Evolutionary conservation across 2,329 filamentous ascomycete genomes (phyloP), one percentile per base, ranked within the genome.

Genomic region (Metarhizium guizhouense): DNA sequence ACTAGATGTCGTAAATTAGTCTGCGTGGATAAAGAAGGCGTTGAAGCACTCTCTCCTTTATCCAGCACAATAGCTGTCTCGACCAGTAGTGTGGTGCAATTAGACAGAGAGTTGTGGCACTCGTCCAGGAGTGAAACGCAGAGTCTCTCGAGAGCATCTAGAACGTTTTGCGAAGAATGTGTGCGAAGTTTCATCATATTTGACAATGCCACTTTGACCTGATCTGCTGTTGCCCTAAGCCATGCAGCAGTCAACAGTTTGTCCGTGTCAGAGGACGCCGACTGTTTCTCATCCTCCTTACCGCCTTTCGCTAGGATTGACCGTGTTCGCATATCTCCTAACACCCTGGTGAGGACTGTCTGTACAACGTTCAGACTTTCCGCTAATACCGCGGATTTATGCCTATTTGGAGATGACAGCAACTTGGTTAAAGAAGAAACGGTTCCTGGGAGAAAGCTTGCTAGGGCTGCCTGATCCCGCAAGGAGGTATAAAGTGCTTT

Each of bases 381-480:
- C 29, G 85, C 73, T 6, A 97, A 73, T 0, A 95, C 80, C 45
- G 78, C 69, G 1, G 68, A 70, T 62, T 79, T 83, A 48, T 76
- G 72, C 11, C 80, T 78, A 45, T 80, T 82, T 0, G 85, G 87
- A 0, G 84, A 83, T 4, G 87, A 86, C 52, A 95, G 72, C 0
- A 90, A 74, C 64, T 87, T 92, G 2, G 87, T 85, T 29, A 99
- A 74, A 1, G 85, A 83, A 3, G 94, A 97, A 0, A 96, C 82
- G 0, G 90, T 90, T 10, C 92, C 90, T 0, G 95, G 94, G 47
- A 97, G 77, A 64, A 99, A 94, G 58, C 83, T 92, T 10, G 90
- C 89, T 55, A 95, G 75, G 2, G 88, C 83, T n/a, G 87, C 80
- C 50, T 80, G 81, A 63, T 94, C 87, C 53, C 80, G 83, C 47